Percentiles rank a stretch among this genome's conserved stretches.
phyloP scores from a whole-genome alignment of 257 asterid species.

The Parsonsia alboflavescens region DNA sequence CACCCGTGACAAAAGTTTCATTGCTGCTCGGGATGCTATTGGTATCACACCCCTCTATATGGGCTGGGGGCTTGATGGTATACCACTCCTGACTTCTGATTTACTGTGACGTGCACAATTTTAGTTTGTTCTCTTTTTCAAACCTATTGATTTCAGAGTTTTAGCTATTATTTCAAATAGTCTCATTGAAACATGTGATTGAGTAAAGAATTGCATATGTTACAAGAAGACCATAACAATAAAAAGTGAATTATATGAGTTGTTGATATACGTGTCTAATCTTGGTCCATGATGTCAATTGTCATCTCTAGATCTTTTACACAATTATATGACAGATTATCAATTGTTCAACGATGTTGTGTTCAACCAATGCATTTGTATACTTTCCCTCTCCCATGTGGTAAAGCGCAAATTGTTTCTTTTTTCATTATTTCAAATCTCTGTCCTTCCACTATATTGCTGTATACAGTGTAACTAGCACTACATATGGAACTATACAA shows the following conservation, averaged over 20 bases:
- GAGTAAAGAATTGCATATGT: not conserved
- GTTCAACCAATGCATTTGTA: not conserved
- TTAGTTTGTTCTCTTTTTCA: not conserved
- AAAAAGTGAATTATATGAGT: not conserved
- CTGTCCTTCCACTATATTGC: not conserved
- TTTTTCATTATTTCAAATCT: not conserved
- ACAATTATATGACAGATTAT: not conserved
- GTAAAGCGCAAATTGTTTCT: not conserved
- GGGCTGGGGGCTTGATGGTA: slow-evolving; percentile 99
- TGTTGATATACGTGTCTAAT: not conserved
- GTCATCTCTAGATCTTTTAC: not conserved
- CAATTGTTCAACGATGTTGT: not conserved
- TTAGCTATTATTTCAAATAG: not conserved
- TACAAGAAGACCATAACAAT: not conserved
- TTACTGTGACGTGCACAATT: not conserved
- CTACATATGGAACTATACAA: too few relatives aligned
- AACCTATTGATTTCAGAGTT: not conserved
- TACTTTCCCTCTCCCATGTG: not conserved
- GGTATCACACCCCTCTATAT: slow-evolving; percentile 97
- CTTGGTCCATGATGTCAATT: not conserved
- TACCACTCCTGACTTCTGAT: slow-evolving; percentile 5
- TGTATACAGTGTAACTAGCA: not conserved
- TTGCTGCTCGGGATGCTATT: slow-evolving; percentile 99
- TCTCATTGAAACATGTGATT: not conserved
- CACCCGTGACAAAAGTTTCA: slow-evolving; percentile 89